phyloP scores from a whole-genome alignment of 306 rosid genomes.

The Parietaria judaica region DNA sequence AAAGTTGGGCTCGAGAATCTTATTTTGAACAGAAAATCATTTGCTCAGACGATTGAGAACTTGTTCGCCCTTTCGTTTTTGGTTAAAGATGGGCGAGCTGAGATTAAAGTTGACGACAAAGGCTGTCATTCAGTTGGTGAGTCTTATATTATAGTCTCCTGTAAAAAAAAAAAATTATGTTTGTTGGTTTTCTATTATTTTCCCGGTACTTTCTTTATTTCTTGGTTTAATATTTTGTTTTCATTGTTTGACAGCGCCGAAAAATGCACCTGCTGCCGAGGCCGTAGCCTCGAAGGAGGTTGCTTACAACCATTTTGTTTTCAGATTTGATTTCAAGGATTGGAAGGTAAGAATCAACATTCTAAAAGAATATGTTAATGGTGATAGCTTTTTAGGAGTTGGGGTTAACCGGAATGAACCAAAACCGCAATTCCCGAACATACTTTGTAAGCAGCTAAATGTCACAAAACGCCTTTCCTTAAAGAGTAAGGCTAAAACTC shows the following conservation, averaged over 20 bases:
- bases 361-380: not conserved
- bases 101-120: conserved; percentile 41
- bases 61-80: conserved; percentile 77
- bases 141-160: conserved; percentile 7
- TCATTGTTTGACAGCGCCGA: conserved; percentile 46
- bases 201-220: not conserved
- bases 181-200: not conserved
- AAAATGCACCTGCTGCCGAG: conserved; percentile 65
- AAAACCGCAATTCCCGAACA: too few relatives aligned
- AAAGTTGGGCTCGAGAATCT: conserved; percentile 51
- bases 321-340: conserved; percentile 77
- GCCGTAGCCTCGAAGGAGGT: conserved; percentile 40
- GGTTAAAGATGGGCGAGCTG: conserved; percentile 85
- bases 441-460: too few relatives aligned
- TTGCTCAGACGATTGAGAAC: conserved; percentile 79
- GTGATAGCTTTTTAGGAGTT: too few relatives aligned
- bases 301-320: conserved; percentile 60
- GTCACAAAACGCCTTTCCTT: too few relatives aligned
- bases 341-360: conserved; percentile 56
- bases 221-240: conserved; percentile 12
- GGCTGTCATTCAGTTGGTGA: conserved; percentile 68
- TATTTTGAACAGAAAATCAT: conserved; percentile 52
- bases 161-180: too few relatives aligned
- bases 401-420: too few relatives aligned
- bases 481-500: too few relatives aligned